Evolutionary conservation across 2,329 filamentous ascomycete species (phyloP), one percentile per base, ranked within the genome.

Genomic region (Intubia oerlemansii): DNA sequence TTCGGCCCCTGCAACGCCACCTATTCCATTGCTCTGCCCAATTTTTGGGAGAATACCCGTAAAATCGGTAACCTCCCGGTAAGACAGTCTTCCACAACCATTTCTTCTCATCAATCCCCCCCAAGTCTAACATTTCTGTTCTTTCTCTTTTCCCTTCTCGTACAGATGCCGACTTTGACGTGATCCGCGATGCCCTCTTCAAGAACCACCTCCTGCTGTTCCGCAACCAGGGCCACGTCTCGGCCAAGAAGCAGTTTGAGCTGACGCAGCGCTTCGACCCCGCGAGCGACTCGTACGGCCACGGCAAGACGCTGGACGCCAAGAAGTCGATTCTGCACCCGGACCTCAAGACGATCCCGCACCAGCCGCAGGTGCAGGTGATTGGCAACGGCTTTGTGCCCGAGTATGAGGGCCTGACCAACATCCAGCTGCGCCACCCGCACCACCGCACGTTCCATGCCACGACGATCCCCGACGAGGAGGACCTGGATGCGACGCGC

Each of bases 361-460:
- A 79, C 39, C 77, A 84, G 45, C 74, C 77, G 0, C 75, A 84
- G 36, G 72, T 79, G 2, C 77, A 84, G 42, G 69, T 82, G 31
- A 82, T 84, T 35, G 77, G 77, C 23, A 80, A 84, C 41, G 77
- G 78, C 5, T 60, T 63, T 26, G 60, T 84, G 2, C 45, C 59
- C 1, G 60, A 64, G 18, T 82, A 80, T 40, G 75, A 82, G 44
- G 77, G 76, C 1, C 52, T 84, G 8, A 50, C 60, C 38, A 57
- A 81, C 43, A 61, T 82, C 36, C 64, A 54, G 19, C 60, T 84
- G 18, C 63, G 63, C 32, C 78, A 84, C 42, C 77, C 78, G 5
- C 77, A 84, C 42, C 78, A 84, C 53, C 62, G 61, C 33, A 80
- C 70, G 1, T 84, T 84, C 49, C 77, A 84, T 47, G 62, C 65